Evolutionary conservation across 2,329 filamentous ascomycete species (phyloP).

Genomic region (Colletotrichum falcatum): DNA sequence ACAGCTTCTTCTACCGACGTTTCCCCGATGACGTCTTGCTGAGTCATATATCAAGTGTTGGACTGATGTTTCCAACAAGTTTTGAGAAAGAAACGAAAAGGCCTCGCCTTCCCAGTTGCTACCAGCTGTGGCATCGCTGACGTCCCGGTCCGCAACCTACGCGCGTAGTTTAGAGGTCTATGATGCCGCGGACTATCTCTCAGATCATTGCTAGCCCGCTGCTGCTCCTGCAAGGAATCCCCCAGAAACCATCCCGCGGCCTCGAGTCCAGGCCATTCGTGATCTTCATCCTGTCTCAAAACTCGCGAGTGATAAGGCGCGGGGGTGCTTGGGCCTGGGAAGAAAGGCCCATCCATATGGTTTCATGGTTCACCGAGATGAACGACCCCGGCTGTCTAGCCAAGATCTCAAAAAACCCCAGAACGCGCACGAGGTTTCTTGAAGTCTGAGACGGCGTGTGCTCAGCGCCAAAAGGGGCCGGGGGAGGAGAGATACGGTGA

Average conservation of each 20-base stretch:
- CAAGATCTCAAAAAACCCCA: background rate
- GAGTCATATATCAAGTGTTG: background rate
- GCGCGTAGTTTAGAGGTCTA: slow-evolving; percentile 12
- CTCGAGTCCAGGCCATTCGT: slow-evolving; percentile 21
- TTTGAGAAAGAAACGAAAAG: background rate
- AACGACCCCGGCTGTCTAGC: slow-evolving; percentile 15
- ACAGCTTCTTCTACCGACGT: background rate
- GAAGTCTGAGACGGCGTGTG: background rate
- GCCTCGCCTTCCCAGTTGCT: background rate
- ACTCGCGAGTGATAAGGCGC: slow-evolving; percentile 10
- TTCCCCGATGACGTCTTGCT: background rate
- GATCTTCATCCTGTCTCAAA: slow-evolving; percentile 33
- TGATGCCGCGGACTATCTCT: slow-evolving; percentile 22
- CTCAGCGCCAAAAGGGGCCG: slow-evolving; percentile 20
- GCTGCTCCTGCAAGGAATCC: slow-evolving; percentile 7
- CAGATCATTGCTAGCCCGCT: slow-evolving; percentile 17
- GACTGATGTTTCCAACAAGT: background rate
- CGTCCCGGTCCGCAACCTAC: background rate
- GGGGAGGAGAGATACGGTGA: slow-evolving; percentile 2
- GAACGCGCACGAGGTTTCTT: background rate
- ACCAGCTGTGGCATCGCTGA: background rate
- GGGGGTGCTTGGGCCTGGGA: background rate
- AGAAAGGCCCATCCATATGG: background rate
- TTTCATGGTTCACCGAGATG: background rate
- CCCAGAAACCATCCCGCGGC: slow-evolving; percentile 11